A percentile compares a stretch with the other conserved stretches of the same genome.
These are phyloP conservation scores for Boletus sp. DNA, from an alignment of 1,284 basidiomycete genomes.

Conservation along the genomic window DNA sequence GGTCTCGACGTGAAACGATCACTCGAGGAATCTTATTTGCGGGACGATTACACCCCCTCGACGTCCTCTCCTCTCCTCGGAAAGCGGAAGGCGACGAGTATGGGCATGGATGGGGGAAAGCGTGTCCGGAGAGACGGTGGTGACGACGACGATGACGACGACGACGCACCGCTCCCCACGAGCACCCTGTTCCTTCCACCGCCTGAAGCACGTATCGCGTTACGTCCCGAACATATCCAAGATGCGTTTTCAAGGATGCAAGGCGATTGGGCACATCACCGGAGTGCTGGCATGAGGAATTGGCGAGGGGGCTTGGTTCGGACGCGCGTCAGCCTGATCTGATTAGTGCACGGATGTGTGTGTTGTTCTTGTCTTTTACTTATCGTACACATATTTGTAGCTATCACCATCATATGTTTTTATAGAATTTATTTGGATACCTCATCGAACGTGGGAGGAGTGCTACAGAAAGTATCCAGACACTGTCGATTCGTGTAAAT, in stretches of 20 bases:
- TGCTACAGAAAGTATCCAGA: no score
- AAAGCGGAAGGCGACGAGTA: slow-evolving; percentile 63
- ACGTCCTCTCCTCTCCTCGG: slow-evolving; percentile 59
- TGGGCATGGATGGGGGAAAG: slow-evolving; percentile 55
- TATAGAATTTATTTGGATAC: no score
- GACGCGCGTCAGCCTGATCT: slow-evolving; percentile 82
- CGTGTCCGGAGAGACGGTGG: slow-evolving; percentile 51
- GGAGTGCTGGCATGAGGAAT: slow-evolving; percentile 84
- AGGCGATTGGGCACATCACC: slow-evolving; percentile 75
- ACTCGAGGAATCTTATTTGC: slow-evolving; percentile 71
- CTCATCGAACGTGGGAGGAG: no score
- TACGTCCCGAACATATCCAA: slow-evolving; percentile 84
- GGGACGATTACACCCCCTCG: slow-evolving; percentile 57
- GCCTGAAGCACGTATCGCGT: slow-evolving; percentile 74
- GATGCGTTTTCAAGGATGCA: slow-evolving; percentile 91
- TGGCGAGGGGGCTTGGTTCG: slow-evolving; percentile 84
- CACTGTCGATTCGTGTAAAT: no score
- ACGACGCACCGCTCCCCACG: slow-evolving; percentile 62
- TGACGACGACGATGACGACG: slow-evolving; percentile 59
- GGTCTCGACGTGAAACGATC: slow-evolving; percentile 83
- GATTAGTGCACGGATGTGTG: background rate
- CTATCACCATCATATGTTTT: no score
- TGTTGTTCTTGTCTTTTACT: background rate
- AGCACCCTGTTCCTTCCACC: slow-evolving; percentile 80
- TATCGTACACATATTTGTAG: background rate